phyloP scores from a whole-genome alignment of 768 basidiomycete genomes.

The Tulasnella sp. region DNA sequence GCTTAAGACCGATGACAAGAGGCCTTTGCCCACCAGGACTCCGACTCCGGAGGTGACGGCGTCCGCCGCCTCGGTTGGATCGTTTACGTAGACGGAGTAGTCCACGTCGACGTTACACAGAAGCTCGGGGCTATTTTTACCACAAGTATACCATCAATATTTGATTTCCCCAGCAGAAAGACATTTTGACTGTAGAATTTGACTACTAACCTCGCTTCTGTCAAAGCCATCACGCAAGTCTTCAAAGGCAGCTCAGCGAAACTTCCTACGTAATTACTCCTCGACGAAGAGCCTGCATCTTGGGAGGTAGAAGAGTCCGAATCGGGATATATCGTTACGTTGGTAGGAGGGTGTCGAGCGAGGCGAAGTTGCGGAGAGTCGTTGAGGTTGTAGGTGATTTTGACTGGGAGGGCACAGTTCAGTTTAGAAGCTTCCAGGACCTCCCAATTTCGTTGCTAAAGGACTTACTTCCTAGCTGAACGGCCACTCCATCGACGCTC shows the following conservation, averaged over 20 bases:
- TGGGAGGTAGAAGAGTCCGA: background rate
- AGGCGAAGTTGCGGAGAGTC: conserved; percentile 10
- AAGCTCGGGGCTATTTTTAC: conserved; percentile 2
- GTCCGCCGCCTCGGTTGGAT: conserved; percentile 1
- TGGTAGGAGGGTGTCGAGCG: background rate
- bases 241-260: conserved; percentile 7
- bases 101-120: background rate
- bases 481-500: background rate
- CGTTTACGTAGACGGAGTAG: conserved; percentile 11
- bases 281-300: background rate
- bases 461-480: conserved; percentile 5
- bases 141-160: background rate
- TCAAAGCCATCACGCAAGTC: background rate
- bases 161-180: background rate
- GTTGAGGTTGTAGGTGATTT: conserved; percentile 15
- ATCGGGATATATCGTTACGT: conserved; percentile 2
- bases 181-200: background rate
- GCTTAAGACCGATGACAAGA: background rate
- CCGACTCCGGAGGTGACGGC: background rate
- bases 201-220: conserved; percentile 3
- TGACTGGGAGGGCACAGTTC: background rate
- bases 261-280: conserved; percentile 3
- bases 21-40: conserved; percentile 10
- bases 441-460: background rate
- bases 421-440: background rate